Conservation (phyloP, 2,329 filamentous ascomycete genomes). For the Aspergillus sp. region DNA sequence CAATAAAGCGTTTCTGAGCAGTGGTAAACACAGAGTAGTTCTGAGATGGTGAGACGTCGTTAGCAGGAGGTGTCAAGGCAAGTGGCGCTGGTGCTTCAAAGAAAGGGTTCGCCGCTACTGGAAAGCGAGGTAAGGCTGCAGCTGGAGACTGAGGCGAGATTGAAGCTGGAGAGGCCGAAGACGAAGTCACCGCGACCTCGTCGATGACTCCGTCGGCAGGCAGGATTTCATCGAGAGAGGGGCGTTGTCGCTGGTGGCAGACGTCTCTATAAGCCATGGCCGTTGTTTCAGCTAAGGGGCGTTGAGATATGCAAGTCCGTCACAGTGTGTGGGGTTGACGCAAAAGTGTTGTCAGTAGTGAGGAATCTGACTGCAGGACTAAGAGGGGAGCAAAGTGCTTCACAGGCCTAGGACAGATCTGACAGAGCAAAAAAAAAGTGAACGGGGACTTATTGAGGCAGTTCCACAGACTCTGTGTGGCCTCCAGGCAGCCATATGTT, state of each 20-base stretch:
- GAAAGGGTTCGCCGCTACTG: not conserved
- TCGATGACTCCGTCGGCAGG: not conserved
- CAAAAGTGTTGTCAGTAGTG: not conserved
- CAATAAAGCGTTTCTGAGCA: conserved; percentile 41
- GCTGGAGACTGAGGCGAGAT: not conserved
- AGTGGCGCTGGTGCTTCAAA: not conserved
- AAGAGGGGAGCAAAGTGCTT: not conserved
- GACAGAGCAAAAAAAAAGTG: not conserved
- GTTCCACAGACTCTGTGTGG: not conserved
- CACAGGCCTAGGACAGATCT: not conserved
- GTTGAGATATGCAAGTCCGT: not conserved
- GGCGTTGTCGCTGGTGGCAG: not conserved
- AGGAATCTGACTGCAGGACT: not conserved
- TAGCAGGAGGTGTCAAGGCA: not conserved
- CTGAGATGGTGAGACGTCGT: not conserved
- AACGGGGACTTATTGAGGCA: not conserved
- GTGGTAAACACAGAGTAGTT: conserved; percentile 37
- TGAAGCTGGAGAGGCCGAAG: not conserved
- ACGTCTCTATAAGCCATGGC: not conserved
- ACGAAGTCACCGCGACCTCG: not conserved
- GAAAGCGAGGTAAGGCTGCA: not conserved
- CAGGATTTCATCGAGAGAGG: not conserved
- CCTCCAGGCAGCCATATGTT: not conserved
- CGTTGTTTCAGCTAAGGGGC: not conserved
- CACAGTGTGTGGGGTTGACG: not conserved